Evolutionary conservation across 345 rosid species (phyloP), one percentile per base, ranked within the genome.

Genomic region (rapeseed (Brassica napus)): DNA sequence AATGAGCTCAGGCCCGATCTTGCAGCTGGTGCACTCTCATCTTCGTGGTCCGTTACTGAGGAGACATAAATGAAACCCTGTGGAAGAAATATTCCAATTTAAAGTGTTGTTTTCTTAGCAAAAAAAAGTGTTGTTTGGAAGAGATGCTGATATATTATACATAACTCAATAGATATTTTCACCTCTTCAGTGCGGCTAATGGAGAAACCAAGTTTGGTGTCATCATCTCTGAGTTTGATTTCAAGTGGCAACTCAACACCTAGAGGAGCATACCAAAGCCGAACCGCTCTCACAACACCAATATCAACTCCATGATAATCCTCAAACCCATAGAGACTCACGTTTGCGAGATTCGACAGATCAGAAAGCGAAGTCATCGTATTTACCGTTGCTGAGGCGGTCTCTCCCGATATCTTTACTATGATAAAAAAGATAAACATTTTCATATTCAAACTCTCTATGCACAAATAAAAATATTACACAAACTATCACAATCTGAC

Each of bases 131-230:
- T 11, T 47, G 55, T 47, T 49, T 49, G 57, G 57, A 49, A 44
- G 54, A 12, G 54, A 14, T 44, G 54, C 5, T 44, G 54, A 42
- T 42, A 42, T 42, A 42, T 39, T 42, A 42, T 47, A 47, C 54
- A 47, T 12, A 47, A 47, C 57, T 62, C 66, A n/a, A 15, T 8
- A 49, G 12, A 64, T 18, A n/a, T 15, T 7, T 24, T 12, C 65
- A 94, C 98, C 95, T 95, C 99, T 86, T 91, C 97, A 10, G 99
- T 93, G 71, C 99, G 96, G 83, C 99, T 93, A 78, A 95, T 95
- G 82, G 99, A 94, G 55, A 95, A 95, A 0, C 99, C 99, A 0
- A 95, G 99, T 86, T 90, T 95, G 26, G 84, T 59, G 72, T 95
- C 99, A 24, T 77, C 89, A 23, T 95, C 98, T 77, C 72, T 74